Evolutionary conservation across 1,284 basidiomycete species (phyloP).

Genomic region (Xerocomus tenax): DNA sequence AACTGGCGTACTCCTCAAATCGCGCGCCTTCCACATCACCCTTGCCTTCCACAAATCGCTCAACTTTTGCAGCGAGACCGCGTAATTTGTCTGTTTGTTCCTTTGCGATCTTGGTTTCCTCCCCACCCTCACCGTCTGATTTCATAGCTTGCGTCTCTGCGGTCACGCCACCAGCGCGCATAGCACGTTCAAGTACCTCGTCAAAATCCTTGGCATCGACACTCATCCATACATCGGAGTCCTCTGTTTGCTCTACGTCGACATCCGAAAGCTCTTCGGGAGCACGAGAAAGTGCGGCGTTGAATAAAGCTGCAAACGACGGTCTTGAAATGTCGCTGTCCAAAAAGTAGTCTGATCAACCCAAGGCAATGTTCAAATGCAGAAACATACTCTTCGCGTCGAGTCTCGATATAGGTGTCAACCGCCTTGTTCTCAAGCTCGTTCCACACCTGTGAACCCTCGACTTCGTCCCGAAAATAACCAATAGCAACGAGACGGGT

Average conservation of each 20-base stretch:
- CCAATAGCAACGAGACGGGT: slow-evolving; percentile 51
- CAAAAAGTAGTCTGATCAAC: slow-evolving; percentile 5
- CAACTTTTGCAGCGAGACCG: slow-evolving; percentile 74
- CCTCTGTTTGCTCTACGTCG: slow-evolving; percentile 38
- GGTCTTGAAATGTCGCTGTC: slow-evolving; percentile 50
- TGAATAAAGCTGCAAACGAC: slow-evolving; percentile 68
- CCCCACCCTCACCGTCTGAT: slow-evolving; percentile 35
- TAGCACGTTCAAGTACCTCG: slow-evolving; percentile 40
- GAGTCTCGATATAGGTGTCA: slow-evolving; percentile 54
- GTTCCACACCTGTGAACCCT: slow-evolving; percentile 72
- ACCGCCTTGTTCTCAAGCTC: slow-evolving; percentile 63
- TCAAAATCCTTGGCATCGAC: slow-evolving; percentile 61
- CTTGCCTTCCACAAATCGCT: slow-evolving; percentile 78
- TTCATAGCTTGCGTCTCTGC: slow-evolving; percentile 36
- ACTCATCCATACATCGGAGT: slow-evolving; percentile 67
- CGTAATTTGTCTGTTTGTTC: slow-evolving; percentile 65
- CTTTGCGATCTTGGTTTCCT: slow-evolving; percentile 44
- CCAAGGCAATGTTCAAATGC: neutral
- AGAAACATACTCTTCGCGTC: slow-evolving; percentile 54
- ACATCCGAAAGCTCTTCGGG: slow-evolving; percentile 17
- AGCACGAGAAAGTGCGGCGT: slow-evolving; percentile 48
- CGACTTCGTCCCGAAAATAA: slow-evolving; percentile 69
- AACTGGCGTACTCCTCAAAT: slow-evolving; percentile 67
- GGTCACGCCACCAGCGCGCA: slow-evolving; percentile 20
- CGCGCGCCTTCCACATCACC: slow-evolving; percentile 80